phyloP scores from a whole-genome alignment of 192 early-diverging fungal genomes.

The Phycomyces blakesleeanus region DNA sequence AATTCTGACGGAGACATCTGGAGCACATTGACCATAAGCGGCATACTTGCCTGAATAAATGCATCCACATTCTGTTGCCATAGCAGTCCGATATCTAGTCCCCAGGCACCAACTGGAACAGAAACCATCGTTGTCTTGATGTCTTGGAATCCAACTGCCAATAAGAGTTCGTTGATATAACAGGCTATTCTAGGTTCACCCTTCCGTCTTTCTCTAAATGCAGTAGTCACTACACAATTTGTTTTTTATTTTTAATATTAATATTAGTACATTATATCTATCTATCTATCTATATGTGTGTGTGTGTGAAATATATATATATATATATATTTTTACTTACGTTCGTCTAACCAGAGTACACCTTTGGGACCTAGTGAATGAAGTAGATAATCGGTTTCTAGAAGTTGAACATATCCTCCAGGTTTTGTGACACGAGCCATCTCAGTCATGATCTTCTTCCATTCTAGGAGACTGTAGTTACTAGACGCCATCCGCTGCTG shows the following conservation, averaged over 20 bases:
- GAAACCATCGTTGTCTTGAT: constrained; percentile 6
- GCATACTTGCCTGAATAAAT: constrained; percentile 6
- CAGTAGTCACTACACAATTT: too few relatives aligned
- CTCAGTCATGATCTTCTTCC: constrained; percentile 6
- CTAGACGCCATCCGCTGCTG: constrained; percentile 7
- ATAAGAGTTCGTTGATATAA: constrained; percentile 1
- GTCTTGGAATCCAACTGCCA: constrained; percentile 7
- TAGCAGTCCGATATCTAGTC: constrained; percentile 17
- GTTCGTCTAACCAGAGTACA: neutral
- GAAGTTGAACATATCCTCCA: constrained; percentile 18
- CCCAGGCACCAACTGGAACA: constrained; percentile 21
- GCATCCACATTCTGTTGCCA: constrained; percentile 13
- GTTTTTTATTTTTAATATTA: too few relatives aligned
- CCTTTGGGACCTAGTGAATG: constrained; percentile 11
- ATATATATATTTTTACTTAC: too few relatives aligned
- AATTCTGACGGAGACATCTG: neutral
- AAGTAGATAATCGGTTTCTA: constrained; percentile 14
- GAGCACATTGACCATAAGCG: neutral
- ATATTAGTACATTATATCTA: too few relatives aligned
- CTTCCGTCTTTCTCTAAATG: constrained; percentile 5
- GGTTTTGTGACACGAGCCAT: constrained; percentile 12
- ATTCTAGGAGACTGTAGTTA: neutral
- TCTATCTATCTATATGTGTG: too few relatives aligned
- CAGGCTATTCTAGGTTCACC: constrained; percentile 7
- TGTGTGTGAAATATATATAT: too few relatives aligned